Base-by-base conservation (phyloP, 441 rosid species). In the Francoa sonchifolia region DNA sequence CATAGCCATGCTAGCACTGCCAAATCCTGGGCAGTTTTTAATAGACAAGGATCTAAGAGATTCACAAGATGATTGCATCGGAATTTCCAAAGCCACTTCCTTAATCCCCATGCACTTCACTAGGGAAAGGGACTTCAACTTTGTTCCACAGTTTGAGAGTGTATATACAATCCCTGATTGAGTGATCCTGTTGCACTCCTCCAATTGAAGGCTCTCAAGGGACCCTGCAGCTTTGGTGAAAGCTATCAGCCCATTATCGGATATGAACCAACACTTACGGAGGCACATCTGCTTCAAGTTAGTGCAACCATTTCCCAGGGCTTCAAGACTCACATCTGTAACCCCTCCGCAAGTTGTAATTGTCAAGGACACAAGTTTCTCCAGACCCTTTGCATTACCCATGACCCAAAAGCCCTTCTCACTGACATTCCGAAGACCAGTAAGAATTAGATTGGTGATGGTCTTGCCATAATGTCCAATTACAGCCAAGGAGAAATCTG, bases 391-490 rank as follows among this genome's bases (percentile, higher is more conserved):
- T 11, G 87, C 85, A 51, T 80, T 90, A 8, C 96, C 99, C 99
- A 90, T 86, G 41, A 80, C 95, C 96, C 99, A 86, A 55, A 90
- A 86, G 30, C 99, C 99, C 65, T 69, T 90, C 78, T 86, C 95
- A 5, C 72, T 86, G 39, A 79, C 88, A 38, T 79, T 67, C 50
- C 68, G 78, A 30, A 90, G 93, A 47, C 75, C 73, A 44, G 49
- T 52, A 38, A 90, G 85, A 39, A 58, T 50, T 29, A 90, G 82
- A 62, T 57, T 72, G 5, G 86, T 65, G 48, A 86, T 52, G 16
- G 59, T 57, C 58, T 69, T 64, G 18, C 99, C 96, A 31, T 80
- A 90, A 59, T 78, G 85, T 28, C 99, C 96, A 32, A 90, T 68
- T 10, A 80, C 90, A 3, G 94, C 90, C n/a, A 90, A 82, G 56